Evolutionary conservation across 1,284 basidiomycete genomes (phyloP).

Genomic region (Ceratobasidium theobromae): DNA sequence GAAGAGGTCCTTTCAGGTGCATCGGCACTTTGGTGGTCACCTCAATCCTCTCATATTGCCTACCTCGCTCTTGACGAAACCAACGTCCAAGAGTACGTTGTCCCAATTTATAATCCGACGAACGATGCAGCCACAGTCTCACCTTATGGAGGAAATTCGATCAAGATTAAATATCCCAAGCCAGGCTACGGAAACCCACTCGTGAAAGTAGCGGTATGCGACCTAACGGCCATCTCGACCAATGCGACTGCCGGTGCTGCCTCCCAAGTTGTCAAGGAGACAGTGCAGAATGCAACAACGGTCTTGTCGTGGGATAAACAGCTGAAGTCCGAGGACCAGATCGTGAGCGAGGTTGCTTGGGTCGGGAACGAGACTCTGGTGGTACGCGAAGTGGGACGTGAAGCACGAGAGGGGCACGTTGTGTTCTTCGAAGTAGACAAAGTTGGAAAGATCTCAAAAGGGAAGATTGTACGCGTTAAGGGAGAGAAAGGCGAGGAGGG

Average conservation of each 20-base stretch:
- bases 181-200: slow-evolving; percentile 90
- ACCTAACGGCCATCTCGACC: slow-evolving; percentile 54
- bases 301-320: slow-evolving; percentile 67
- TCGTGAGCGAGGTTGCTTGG: slow-evolving; percentile 87
- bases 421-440: slow-evolving; percentile 63
- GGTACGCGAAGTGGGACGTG: slow-evolving; percentile 83
- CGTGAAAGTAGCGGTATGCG: slow-evolving; percentile 82
- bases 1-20: slow-evolving; percentile 83
- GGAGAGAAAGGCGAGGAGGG: slow-evolving; percentile 81
- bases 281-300: slow-evolving; percentile 52
- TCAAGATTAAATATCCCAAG: slow-evolving; percentile 87
- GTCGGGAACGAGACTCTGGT: slow-evolving; percentile 74
- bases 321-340: slow-evolving; percentile 60
- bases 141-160: slow-evolving; percentile 70
- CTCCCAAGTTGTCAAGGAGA: slow-evolving; percentile 39
- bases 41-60: slow-evolving; percentile 76
- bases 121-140: slow-evolving; percentile 64
- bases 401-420: slow-evolving; percentile 75
- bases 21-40: slow-evolving; percentile 89
- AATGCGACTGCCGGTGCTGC: slow-evolving; percentile 41
- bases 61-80: slow-evolving; percentile 90
- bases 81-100: slow-evolving; percentile 78
- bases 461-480: slow-evolving; percentile 64
- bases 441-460: slow-evolving; percentile 33
- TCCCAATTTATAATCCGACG: slow-evolving; percentile 89